These are phyloP conservation scores for Lipomyces yamanashiensis DNA, from an alignment of 805 yeast species.

Conservation along the genomic window DNA sequence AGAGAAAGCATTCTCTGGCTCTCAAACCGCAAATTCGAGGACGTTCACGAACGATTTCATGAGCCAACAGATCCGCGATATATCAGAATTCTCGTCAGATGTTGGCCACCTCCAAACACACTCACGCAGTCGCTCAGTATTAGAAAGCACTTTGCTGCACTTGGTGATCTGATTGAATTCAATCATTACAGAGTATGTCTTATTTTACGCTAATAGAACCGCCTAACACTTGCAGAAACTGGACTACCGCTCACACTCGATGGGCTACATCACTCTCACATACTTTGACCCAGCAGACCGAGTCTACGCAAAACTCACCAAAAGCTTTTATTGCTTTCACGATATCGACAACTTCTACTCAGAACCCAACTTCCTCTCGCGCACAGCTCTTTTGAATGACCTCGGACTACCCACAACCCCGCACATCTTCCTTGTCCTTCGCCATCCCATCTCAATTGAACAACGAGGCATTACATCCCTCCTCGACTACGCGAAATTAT, in stretches of 20 bases:
- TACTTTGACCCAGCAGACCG: conserved; percentile 8
- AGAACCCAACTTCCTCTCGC: not conserved
- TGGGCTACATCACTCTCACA: conserved; percentile 5
- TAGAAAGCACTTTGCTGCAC: not conserved
- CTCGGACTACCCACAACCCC: conserved; percentile 2
- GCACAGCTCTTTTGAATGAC: not conserved
- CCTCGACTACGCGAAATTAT: not conserved
- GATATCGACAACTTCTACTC: not conserved
- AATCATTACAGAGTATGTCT: conserved; percentile 1
- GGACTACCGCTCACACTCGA: conserved; percentile 3
- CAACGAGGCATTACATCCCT: not conserved
- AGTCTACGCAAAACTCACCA: not conserved
- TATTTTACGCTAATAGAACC: not conserved
- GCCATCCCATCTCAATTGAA: conserved; percentile 4
- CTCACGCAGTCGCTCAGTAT: not conserved
- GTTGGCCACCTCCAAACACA: conserved; percentile 10
- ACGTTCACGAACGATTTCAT: not conserved
- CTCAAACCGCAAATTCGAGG: not conserved
- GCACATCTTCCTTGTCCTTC: not conserved
- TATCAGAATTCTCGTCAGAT: conserved; percentile 3
- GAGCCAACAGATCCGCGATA: conserved; percentile 8
- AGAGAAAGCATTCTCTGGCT: conserved; percentile 1
- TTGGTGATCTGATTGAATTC: conserved; percentile 15
- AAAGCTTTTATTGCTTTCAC: not conserved
- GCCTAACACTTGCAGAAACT: not conserved